Conservation (phyloP, 2,329 filamentous ascomycete species). For the Clarireedia sp. region DNA sequence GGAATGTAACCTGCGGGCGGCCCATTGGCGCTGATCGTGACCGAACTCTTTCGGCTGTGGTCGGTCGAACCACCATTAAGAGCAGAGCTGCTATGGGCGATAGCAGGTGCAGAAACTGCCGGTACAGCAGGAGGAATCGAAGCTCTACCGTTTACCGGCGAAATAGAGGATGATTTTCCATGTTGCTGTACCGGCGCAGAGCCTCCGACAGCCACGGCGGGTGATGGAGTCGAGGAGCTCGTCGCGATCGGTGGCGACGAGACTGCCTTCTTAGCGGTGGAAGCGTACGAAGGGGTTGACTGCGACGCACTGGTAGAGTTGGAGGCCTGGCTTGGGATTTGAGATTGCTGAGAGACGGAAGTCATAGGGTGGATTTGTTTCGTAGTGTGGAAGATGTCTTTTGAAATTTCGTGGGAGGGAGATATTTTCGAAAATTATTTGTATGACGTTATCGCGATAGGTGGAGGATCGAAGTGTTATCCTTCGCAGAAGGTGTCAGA, state of each 20-base stretch:
- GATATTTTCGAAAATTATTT: conserved; percentile 1
- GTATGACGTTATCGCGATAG: conserved; percentile 27
- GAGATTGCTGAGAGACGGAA: conserved; percentile 29
- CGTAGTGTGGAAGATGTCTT: conserved; percentile 13
- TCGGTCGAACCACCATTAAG: conserved; percentile 64
- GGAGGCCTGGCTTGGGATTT: conserved; percentile 40
- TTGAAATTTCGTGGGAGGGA: conserved; percentile 9
- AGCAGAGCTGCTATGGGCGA: conserved; percentile 53
- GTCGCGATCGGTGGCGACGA: conserved; percentile 54
- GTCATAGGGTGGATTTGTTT: conserved; percentile 27
- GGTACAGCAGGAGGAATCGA: conserved; percentile 64
- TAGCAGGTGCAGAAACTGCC: conserved; percentile 47
- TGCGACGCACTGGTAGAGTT: conserved; percentile 45
- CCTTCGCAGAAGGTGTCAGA: conserved; percentile 23
- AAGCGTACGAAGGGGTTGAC: conserved; percentile 58
- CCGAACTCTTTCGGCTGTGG: conserved; percentile 79
- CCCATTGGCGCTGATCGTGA: conserved; percentile 83
- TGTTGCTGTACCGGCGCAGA: conserved; percentile 46
- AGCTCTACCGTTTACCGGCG: conserved; percentile 79
- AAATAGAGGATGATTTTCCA: conserved; percentile 59
- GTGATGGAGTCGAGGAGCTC: conserved; percentile 46
- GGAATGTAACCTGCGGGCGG: conserved; percentile 65
- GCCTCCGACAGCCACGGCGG: conserved; percentile 48
- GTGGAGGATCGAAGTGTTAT: neutral
- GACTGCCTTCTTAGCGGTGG: conserved; percentile 56